These are phyloP conservation scores for Ensete ventricosum DNA, from an alignment of 176 grass and related monocot species.

Conservation along the genomic window DNA sequence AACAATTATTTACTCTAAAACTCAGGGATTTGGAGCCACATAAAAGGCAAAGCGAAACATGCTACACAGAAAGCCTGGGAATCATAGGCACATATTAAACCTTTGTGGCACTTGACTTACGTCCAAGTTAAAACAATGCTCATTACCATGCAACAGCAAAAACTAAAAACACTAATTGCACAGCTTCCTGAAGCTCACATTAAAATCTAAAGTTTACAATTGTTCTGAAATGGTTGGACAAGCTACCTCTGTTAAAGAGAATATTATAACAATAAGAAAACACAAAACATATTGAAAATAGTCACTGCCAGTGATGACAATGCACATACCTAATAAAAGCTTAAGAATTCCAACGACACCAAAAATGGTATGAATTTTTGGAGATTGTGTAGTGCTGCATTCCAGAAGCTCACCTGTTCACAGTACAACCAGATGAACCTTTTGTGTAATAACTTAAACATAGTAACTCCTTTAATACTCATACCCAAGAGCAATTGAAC, in stretches of 20 bases:
- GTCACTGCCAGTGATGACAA: background rate
- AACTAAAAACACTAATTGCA: background rate
- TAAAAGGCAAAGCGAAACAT: background rate
- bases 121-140: background rate
- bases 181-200: background rate
- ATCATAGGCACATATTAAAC: background rate
- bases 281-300: constrained; percentile 1
- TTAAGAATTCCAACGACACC: constrained; percentile 87
- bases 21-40: background rate
- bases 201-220: background rate
- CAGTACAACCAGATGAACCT: background rate
- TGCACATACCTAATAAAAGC: constrained; percentile 57
- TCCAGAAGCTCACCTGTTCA: constrained; percentile 52
- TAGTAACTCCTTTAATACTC: background rate
- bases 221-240: background rate
- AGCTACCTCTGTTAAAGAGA: too few relatives aligned
- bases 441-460: background rate
- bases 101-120: background rate
- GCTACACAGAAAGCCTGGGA: background rate
- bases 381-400: constrained; percentile 29
- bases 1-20: background rate
- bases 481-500: background rate
- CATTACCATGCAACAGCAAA: background rate
- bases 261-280: background rate
- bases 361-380: constrained; percentile 54